Base-by-base conservation (phyloP, 1,284 basidiomycete species). In the Cronartium quercuum region DNA sequence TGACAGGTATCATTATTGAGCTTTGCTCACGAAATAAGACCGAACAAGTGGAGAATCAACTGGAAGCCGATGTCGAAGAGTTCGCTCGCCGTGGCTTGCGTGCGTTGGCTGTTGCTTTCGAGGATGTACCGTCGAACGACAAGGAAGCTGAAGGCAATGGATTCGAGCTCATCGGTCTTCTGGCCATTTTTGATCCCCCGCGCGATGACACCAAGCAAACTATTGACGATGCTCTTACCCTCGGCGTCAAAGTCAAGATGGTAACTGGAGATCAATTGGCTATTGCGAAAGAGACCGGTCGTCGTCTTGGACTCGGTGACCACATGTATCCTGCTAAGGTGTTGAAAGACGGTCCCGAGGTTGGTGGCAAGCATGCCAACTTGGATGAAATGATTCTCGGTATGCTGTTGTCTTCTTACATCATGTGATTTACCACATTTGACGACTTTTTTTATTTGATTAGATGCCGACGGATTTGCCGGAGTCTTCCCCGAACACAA, bases 171-270 rank as follows among this genome's bases (percentile, higher is more conserved):
- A 91, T 97, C 79, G 95, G 94, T 86, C 89, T 98, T 42, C 89
- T 98, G 77, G 89, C 94, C 79, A 98, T 98, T 86, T 97, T 94
- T 84, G 94, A 98, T 83, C 95, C 94, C 79, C 94, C 94, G 78
- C 92, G 94, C 84, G 90, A 91, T 9, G 95, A 98, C 84, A 98
- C 95, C 84, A 96, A 97, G 86, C 91, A 97, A 85, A 98, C 95
- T 44, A 96, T 98, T 82, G 93, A 97, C 82, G 93, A 97, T 83
- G 94, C 94, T 76, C 86, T 94, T 77, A 89, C 90, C 76, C 91
- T 98, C 82, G 94, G 95, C 85, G 94, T 98, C 79, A 90, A 90
- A 83, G 94, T 98, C 83, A 98, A 98, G 90, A 98, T 98, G 95
- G 94, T 97, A 78, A 98, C 94, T 64, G 94, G 94, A 88, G 94